A percentile compares a stretch with the other conserved stretches of the same genome.
Conservation (phyloP, 1,284 basidiomycete species). For the Trametes polyzona region DNA sequence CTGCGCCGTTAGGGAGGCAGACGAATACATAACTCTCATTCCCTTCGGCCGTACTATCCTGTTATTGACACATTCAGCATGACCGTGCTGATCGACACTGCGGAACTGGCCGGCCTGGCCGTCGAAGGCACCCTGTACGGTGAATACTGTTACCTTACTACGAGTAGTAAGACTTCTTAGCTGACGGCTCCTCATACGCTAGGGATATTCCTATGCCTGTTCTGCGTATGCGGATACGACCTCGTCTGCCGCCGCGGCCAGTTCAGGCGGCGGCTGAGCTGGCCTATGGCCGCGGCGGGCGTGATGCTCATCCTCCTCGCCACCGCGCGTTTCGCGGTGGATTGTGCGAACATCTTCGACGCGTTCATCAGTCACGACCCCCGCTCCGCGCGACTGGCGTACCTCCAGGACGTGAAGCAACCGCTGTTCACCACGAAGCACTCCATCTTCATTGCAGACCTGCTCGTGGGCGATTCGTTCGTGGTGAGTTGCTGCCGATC, state of each 20-base stretch:
- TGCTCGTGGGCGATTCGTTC: conserved; percentile 26
- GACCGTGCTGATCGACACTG: conserved; percentile 17
- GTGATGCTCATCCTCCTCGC: conserved; percentile 21
- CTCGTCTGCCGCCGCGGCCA: conserved; percentile 1
- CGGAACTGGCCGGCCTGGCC: conserved; percentile 16
- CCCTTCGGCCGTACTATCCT: too few relatives aligned
- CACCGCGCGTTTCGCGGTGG: conserved; percentile 21
- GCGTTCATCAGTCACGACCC: conserved; percentile 26
- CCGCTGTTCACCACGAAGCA: conserved; percentile 25
- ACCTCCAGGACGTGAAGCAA: conserved; percentile 45
- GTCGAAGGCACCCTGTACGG: conserved; percentile 18
- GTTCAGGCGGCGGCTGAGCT: conserved; percentile 4
- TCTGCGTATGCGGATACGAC: conserved; percentile 9
- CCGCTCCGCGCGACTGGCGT: conserved; percentile 48
- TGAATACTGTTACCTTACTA: background rate
- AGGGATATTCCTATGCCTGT: conserved; percentile 12
- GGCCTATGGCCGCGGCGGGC: conserved; percentile 20
- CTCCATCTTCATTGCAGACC: conserved; percentile 14
- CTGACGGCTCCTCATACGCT: background rate
- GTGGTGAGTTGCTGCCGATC: conserved; percentile 22
- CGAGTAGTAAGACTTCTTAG: too few relatives aligned
- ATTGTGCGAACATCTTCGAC: conserved; percentile 21
- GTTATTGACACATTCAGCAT: background rate
- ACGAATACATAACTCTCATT: background rate
- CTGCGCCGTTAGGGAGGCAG: background rate